Evolutionary conservation across 768 basidiomycete species (phyloP).

Genomic region (Serpula lacrymans): DNA sequence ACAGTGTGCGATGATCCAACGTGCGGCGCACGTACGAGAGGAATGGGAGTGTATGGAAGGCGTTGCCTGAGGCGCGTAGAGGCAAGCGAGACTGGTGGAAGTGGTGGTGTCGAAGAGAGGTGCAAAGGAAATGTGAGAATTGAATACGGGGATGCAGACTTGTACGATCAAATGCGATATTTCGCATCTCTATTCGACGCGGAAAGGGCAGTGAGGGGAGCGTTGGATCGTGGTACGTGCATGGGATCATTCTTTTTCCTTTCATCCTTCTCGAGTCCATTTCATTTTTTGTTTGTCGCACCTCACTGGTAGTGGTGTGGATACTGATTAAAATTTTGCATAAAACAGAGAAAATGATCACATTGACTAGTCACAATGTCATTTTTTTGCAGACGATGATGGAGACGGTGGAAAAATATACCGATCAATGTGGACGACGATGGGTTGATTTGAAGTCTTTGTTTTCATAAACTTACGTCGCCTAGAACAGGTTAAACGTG

Average conservation of each 20-base stretch:
- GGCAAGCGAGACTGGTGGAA: constrained; percentile 74
- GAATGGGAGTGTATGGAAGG: constrained; percentile 90
- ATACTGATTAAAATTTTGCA: too few species aligned
- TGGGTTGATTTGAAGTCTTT: constrained; percentile 82
- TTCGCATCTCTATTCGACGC: constrained; percentile 76
- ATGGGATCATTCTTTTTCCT: constrained; percentile 23
- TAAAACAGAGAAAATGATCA: constrained; percentile 57
- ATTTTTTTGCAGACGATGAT: constrained; percentile 50
- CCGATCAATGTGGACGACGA: constrained; percentile 83
- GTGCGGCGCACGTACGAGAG: constrained; percentile 82
- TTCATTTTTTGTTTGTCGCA: too few species aligned
- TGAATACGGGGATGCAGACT: constrained; percentile 78
- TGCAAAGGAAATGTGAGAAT: constrained; percentile 12
- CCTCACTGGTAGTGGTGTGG: too few species aligned
- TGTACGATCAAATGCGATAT: constrained; percentile 91
- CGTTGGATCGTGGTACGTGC: constrained; percentile 42
- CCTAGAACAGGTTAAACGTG: too few species aligned
- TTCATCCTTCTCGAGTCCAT: neutral
- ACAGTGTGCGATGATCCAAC: constrained; percentile 82
- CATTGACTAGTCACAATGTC: constrained; percentile 48
- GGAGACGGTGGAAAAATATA: constrained; percentile 67
- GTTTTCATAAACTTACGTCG: too few species aligned
- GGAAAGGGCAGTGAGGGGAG: constrained; percentile 54
- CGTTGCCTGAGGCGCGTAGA: constrained; percentile 68
- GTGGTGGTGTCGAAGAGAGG: too few species aligned